Evolutionary conservation across 495 filamentous ascomycete species (phyloP), one percentile per base, ranked within the genome.

Genomic region (Penicillium silybi): DNA sequence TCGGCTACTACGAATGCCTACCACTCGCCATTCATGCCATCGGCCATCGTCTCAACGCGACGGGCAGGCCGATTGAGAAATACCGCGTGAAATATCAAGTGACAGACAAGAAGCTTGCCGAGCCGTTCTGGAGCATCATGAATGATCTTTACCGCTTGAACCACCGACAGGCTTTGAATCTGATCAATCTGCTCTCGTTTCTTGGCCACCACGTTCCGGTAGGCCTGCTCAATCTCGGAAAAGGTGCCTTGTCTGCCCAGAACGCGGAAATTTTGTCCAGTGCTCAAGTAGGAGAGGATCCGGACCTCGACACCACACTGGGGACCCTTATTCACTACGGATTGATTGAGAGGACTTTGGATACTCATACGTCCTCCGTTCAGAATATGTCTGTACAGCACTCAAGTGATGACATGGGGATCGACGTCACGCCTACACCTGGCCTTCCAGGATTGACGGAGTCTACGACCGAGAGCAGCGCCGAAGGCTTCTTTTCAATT

Each of bases 1-100:
- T 90, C 1, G 72, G 81, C 38, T 67, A 86, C 41, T 84, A 90
- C 68, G 86, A 85, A 22, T 79, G 82, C 52, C 71, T 92, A 10
- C 89, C 89, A 13, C 67, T 92, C 16, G 88, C 88, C 43, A 91
- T 93, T 35, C 86, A 90, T 57, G 85, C 87, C 4, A 85, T 88
- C 4, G 86, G 87, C 8, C 85, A 86, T 50, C 83, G 87, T 20
- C 76, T 93, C 6, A 88, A 83, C 41, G 80, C 82, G 2, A 90
- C 84, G 0, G 71, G 79, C 18, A 86, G 89, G 53, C 85, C 87
- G 1, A 75, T 93, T 6, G 79, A 83, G 5, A 81, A 75, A 52
- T 92, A 89, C 56, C 73, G 69, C 25, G 70, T 91, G 26, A 77
- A 79, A 57, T 83, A 81, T n/a, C 88, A 86, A 48, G 72, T 83